Evolutionary conservation across 352 stramenopile genomes (phyloP).

Genomic region (Globisporangium ultimum): DNA sequence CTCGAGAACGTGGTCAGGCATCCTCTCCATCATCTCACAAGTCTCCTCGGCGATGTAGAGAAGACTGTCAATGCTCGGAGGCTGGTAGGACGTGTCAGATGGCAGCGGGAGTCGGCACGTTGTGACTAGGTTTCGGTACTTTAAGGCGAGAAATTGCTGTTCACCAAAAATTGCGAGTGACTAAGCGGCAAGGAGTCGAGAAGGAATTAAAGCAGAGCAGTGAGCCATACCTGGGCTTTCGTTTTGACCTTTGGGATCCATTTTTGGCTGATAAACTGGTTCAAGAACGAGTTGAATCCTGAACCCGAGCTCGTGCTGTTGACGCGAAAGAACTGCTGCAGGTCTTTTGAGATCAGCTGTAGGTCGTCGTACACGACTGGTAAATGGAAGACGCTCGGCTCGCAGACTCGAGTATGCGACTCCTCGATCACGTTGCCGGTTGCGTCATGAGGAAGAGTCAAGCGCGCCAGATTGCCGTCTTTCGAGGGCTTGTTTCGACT

Average conservation of each 20-base stretch:
- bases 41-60: slow-evolving; percentile 66
- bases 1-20: slow-evolving; percentile 58
- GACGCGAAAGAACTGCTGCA: slow-evolving; percentile 43
- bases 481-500: slow-evolving; percentile 53
- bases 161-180: neutral
- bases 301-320: slow-evolving; percentile 24
- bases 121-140: slow-evolving; percentile 41
- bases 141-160: slow-evolving; percentile 55
- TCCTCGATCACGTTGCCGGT: slow-evolving; percentile 21
- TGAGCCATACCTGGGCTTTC: slow-evolving; percentile 38
- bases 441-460: slow-evolving; percentile 20
- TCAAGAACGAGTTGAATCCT: slow-evolving; percentile 51
- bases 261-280: slow-evolving; percentile 60
- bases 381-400: slow-evolving; percentile 73
- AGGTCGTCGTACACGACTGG: slow-evolving; percentile 73
- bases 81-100: slow-evolving; percentile 73
- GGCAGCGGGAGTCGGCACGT: slow-evolving; percentile 51
- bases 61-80: slow-evolving; percentile 71
- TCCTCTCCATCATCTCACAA: slow-evolving; percentile 66
- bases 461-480: slow-evolving; percentile 19
- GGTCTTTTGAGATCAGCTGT: slow-evolving; percentile 50
- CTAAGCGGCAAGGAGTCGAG: neutral
- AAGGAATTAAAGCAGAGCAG: neutral
- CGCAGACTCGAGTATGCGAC: slow-evolving; percentile 44
- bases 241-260: slow-evolving; percentile 76